Percentiles rank a stretch among this genome's conserved stretches.
phyloP scores from a whole-genome alignment of 495 filamentous ascomycete species.

The Tetracladium marchalianum region DNA sequence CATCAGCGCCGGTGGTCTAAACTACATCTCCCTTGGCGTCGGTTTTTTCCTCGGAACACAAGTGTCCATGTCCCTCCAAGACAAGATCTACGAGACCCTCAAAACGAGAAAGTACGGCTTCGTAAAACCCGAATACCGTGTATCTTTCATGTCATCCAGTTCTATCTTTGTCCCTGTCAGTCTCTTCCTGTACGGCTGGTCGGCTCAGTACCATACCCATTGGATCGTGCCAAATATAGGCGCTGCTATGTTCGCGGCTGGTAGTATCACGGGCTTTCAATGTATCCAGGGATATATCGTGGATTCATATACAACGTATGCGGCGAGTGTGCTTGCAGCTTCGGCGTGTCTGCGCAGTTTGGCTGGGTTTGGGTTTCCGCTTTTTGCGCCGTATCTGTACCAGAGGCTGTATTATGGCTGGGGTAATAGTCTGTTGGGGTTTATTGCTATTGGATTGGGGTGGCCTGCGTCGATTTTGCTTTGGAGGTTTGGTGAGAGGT shows the following conservation, averaged over 20 bases:
- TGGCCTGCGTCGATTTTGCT: constrained; percentile 41
- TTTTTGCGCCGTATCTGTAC: constrained; percentile 65
- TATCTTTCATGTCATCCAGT: constrained; percentile 51
- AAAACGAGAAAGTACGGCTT: constrained; percentile 46
- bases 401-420: constrained; percentile 41
- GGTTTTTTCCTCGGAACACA: constrained; percentile 41
- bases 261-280: constrained; percentile 57
- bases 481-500: constrained; percentile 33
- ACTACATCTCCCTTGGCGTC: constrained; percentile 49
- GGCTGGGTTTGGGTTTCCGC: constrained; percentile 66
- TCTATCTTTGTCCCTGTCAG: constrained; percentile 51
- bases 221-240: constrained; percentile 73
- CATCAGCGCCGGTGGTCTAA: constrained; percentile 51
- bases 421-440: constrained; percentile 45
- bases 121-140: constrained; percentile 57
- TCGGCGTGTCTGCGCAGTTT: constrained; percentile 55
- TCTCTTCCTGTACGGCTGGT: constrained; percentile 66
- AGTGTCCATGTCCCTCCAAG: constrained; percentile 48
- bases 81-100: constrained; percentile 47
- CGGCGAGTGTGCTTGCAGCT: constrained; percentile 63
- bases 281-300: constrained; percentile 66
- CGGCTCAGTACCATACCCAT: constrained; percentile 47
- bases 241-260: constrained; percentile 44
- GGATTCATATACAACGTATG: constrained; percentile 67
- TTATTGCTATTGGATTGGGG: constrained; percentile 38